These are phyloP conservation scores for Geotrichum candidum DNA, from an alignment of 1,139 yeast genomes.

Conservation along the genomic window DNA sequence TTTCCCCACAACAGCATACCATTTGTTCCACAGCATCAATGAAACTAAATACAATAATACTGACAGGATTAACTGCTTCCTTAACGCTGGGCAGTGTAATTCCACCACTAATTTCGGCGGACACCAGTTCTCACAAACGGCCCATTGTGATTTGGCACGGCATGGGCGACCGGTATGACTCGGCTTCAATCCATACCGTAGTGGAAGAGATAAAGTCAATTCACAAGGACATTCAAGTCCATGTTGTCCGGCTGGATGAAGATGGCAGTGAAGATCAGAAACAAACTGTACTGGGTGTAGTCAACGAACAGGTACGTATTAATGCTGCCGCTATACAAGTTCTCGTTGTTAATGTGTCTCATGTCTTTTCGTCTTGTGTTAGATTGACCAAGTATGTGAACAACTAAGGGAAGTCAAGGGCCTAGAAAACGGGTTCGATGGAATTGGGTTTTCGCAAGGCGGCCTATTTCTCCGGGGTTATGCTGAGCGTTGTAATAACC, in stretches of 20 bases:
- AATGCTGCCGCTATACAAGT: slow-evolving; percentile 18
- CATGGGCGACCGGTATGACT: slow-evolving; percentile 67
- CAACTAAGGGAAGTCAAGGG: slow-evolving; percentile 40
- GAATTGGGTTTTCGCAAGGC: slow-evolving; percentile 79
- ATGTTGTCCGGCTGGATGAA: slow-evolving; percentile 48
- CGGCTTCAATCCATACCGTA: slow-evolving; percentile 51
- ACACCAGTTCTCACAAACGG: slow-evolving; percentile 9
- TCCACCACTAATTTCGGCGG: not conserved
- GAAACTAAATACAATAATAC: not conserved
- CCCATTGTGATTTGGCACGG: slow-evolving; percentile 85
- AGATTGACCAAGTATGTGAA: slow-evolving; percentile 38
- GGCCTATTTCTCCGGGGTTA: slow-evolving; percentile 67
- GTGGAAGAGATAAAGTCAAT: slow-evolving; percentile 40
- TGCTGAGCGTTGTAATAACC: slow-evolving; percentile 48
- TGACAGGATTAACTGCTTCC: not conserved
- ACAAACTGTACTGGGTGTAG: slow-evolving; percentile 54
- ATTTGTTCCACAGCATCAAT: not conserved
- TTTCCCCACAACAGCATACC: not conserved
- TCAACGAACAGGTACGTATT: slow-evolving; percentile 42
- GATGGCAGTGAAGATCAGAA: slow-evolving; percentile 50
- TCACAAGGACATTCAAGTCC: slow-evolving; percentile 49
- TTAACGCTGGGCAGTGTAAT: not conserved
- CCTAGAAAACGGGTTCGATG: slow-evolving; percentile 55
- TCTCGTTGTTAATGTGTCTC: not conserved
- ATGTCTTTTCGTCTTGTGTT: not conserved